Evolutionary conservation across 208 protist species (phyloP), one percentile per base, ranked within the genome.

Genomic region (Trypanosoma melophagium): DNA sequence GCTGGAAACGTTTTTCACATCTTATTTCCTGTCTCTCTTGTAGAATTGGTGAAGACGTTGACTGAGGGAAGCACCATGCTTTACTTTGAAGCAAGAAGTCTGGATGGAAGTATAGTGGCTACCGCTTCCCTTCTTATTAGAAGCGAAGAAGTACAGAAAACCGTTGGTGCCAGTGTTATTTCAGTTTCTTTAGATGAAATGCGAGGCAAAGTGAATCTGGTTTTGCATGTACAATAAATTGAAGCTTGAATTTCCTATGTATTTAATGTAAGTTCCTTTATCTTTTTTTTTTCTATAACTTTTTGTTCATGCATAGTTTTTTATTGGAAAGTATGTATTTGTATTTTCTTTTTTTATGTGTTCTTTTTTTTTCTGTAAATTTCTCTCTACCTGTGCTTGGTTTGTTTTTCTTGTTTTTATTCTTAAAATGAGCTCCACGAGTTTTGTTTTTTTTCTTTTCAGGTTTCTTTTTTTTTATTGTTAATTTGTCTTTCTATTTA

Each of bases 1-100:
- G 70, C 70, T 38, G 76, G 70, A 42, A 57, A 44, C 21, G 42
- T 66, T n/a, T 71, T 81, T 57, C 59, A 66, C 17, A 49, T 77
- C 3, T 57, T 24, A 24, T 69, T 77, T 41, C 76, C 76, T 35
- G 19, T 40, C 9, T 25, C 9, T 14, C 47, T 31, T 14, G 17
- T 74, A 17, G 49, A 56, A 38, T 74, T 63, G 69, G 35, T 55
- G n/a, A 24, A 38, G 12, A 31, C 57, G 1, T 16, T 71, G 25
- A 53, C 40, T 22, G 25, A 65, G 5, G 28, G 64, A 8, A 65
- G 58, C 16, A 55, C 50, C 41, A 65, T 74, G 10, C 14, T 81
- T 59, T 77, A 66, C 60, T 81, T 81, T 66, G 58, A 60, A 17
- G 44, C 73, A 17, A 44, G 66, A 45, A 52, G 62, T 16, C 40